phyloP scores from a whole-genome alignment of 345 rosid species.

The Murraya paniculata region DNA sequence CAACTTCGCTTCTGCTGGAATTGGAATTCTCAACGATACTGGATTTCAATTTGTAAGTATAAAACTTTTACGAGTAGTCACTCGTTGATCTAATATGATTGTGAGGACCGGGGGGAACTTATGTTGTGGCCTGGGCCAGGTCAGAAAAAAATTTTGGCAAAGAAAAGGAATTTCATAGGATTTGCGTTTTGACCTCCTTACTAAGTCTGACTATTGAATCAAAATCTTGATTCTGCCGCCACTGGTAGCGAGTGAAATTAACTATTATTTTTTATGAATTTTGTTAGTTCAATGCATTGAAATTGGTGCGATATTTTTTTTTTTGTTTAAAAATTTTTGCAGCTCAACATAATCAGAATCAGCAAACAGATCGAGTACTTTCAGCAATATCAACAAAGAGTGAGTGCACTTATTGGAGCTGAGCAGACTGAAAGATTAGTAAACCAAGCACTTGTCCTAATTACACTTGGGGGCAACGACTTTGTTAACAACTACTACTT shows the following conservation, averaged over 20 bases:
- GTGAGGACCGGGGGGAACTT: too few species aligned
- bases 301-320: background rate
- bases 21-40: conserved; percentile 86
- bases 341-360: conserved; percentile 81
- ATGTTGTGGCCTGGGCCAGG: too few species aligned
- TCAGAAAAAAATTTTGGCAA: too few species aligned
- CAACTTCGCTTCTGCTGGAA: conserved; percentile 91
- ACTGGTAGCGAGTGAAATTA: background rate
- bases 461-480: conserved; percentile 90
- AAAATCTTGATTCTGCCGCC: too few species aligned
- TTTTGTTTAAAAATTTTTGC: conserved; percentile 8
- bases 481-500: conserved; percentile 89
- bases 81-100: too few species aligned
- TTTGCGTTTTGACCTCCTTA: background rate
- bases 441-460: conserved; percentile 61
- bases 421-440: conserved; percentile 53
- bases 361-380: conserved; percentile 54
- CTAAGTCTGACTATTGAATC: background rate
- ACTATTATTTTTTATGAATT: background rate
- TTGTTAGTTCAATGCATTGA: background rate
- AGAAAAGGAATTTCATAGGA: too few species aligned
- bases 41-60: conserved; percentile 72
- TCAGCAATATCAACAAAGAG: conserved; percentile 63
- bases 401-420: conserved; percentile 55
- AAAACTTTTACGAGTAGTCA: background rate